Evolutionary conservation across 2,329 filamentous ascomycete species (phyloP).

Genomic region (Fusarium luffae): DNA sequence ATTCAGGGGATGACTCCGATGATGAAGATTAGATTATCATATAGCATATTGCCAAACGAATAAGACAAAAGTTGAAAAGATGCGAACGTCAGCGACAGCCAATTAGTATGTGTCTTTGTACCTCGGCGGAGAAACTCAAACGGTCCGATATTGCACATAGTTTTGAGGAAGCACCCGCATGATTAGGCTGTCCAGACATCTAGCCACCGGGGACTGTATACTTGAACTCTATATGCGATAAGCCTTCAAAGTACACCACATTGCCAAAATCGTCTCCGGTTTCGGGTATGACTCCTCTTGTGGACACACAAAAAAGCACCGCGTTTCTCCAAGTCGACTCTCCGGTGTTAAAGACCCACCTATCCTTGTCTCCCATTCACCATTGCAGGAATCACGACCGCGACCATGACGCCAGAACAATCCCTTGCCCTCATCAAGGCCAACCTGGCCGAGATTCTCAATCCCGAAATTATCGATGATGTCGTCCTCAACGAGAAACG

Average conservation of each 20-base stretch:
- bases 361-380: background rate
- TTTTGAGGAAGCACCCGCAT: background rate
- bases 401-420: background rate
- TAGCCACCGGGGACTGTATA: background rate
- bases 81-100: background rate
- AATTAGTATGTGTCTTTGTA: background rate
- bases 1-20: background rate
- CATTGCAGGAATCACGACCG: no score
- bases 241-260: no score
- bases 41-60: background rate
- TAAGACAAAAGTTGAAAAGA: background rate
- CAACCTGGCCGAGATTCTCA: background rate
- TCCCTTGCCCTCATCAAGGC: background rate
- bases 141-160: background rate
- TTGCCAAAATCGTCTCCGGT: no score
- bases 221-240: background rate
- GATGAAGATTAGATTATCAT: background rate
- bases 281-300: no score
- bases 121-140: background rate
- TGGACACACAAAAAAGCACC: no score
- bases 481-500: rapidly evolving
- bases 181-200: background rate
- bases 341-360: background rate
- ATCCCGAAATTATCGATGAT: background rate
- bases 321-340: no score